Evolutionary conservation across 306 rosid genomes (phyloP).

Genomic region (Quercus parvula): DNA sequence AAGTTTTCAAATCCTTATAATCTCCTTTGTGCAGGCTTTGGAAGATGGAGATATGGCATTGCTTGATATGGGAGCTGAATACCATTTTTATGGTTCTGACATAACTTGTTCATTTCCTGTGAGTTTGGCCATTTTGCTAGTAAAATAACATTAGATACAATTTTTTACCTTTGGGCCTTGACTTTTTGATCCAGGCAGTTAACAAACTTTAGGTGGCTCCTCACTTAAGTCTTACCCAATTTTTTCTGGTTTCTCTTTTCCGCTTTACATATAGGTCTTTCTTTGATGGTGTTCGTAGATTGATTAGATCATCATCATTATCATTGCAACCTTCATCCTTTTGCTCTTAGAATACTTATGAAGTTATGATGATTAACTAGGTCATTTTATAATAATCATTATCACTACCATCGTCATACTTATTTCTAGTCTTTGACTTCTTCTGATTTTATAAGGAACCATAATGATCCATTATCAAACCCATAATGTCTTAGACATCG

Average conservation of each 20-base stretch:
- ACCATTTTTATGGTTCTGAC: conserved; percentile 91
- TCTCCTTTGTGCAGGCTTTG: conserved; percentile 52
- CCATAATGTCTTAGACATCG: not conserved
- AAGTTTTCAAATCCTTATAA: not conserved
- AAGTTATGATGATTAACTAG: not conserved
- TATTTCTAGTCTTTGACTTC: not conserved
- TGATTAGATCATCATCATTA: conserved; percentile 6
- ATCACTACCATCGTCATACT: not conserved
- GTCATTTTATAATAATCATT: not conserved
- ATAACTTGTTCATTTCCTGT: conserved; percentile 92
- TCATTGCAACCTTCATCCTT: not conserved
- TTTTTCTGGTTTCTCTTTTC: not conserved
- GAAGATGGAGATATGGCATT: conserved; percentile 90
- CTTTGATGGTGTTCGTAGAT: not conserved
- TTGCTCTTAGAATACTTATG: not conserved
- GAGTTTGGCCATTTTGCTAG: conserved; percentile 34
- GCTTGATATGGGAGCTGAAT: conserved; percentile 98
- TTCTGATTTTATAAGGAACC: not conserved
- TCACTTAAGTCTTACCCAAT: not conserved
- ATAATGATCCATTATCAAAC: not conserved
- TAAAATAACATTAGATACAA: not conserved
- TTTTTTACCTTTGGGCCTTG: not conserved
- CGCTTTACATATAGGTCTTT: not conserved
- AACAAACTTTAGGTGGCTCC: not conserved
- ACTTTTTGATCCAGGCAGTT: conserved; percentile 1